phyloP scores from a whole-genome alignment of 2,329 filamentous ascomycete species.

The Ramichloridium luteum region DNA sequence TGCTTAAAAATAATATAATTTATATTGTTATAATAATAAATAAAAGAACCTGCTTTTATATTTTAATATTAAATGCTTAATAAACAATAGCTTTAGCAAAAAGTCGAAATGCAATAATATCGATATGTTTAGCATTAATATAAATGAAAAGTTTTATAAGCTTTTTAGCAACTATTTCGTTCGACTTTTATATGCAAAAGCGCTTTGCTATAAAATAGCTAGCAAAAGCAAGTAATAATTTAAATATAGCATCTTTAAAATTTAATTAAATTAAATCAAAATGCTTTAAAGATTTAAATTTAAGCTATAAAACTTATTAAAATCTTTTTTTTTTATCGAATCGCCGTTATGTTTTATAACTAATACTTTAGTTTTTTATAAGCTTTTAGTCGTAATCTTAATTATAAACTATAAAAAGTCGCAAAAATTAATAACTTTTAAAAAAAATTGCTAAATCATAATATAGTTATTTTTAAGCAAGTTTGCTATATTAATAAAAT shows the following conservation, averaged over 20 bases:
- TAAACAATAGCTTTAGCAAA: background rate
- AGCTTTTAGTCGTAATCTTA: too few relatives aligned
- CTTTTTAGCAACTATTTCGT: background rate
- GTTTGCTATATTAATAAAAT: constrained; percentile 1
- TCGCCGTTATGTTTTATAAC: background rate
- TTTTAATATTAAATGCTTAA: background rate
- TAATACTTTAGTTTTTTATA: constrained; percentile 1
- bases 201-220: background rate
- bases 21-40: background rate
- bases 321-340: background rate
- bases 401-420: too few relatives aligned
- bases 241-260: constrained; percentile 1
- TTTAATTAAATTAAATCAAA: background rate
- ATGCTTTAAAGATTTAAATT: background rate
- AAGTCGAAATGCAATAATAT: background rate
- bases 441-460: background rate
- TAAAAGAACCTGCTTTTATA: background rate
- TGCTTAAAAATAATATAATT: too few relatives aligned
- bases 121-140: background rate
- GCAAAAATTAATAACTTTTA: background rate
- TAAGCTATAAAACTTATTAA: too few relatives aligned
- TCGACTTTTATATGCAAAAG: background rate
- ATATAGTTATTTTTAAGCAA: too few relatives aligned
- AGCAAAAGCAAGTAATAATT: background rate
- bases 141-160: background rate